Base-by-base conservation (phyloP, 306 rosid genomes). In the Fragaria iinumae region DNA sequence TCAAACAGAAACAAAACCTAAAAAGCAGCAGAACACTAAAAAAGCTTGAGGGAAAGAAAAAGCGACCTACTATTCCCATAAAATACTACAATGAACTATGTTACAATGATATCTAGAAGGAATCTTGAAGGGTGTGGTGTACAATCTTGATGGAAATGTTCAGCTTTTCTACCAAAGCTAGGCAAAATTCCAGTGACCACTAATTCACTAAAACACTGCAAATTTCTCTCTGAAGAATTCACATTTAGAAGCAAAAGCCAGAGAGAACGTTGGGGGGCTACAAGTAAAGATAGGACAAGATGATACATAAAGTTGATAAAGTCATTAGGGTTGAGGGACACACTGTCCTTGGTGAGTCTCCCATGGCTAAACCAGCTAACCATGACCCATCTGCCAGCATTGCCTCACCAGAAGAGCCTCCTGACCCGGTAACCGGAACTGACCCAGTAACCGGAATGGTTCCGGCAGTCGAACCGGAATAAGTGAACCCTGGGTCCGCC, bases 301-400 rank as follows among this genome's bases (percentile, higher is more conserved):
- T 21, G 41, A 79, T 53, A 8, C 75, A 77, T 63, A 87, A 25
- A 67, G 80, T 49, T 21, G 68, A 57, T 49, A 25, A 45, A 45
- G 72, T 71, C 14, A 79, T 5, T 45, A 84, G 62, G 6, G 71
- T 57, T 5, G 82, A 79, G 11, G 77, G 67, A 49, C 86, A 43
- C 38, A 75, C 20, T 56, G 81, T 72, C 34, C 65, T 85, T 8
- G 88, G 64, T 8, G 98, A 84, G 56, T 87, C 91, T 68, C 98
- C 98, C 98, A 94, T 90, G n/a, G 98, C 98, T 57, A 94, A 82
- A 76, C 98, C 98, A 80, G 97, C 96, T 80, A 94, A 70, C 89
- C 93, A 91, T 75, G 98, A 89, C 49, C 98, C 93, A 80, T 94
- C 98, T 27, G 86, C 84, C 59, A 85, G 56, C 74, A 78, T 53